Conservation (phyloP, 208 protist species). For the Crithidia bombi region DNA sequence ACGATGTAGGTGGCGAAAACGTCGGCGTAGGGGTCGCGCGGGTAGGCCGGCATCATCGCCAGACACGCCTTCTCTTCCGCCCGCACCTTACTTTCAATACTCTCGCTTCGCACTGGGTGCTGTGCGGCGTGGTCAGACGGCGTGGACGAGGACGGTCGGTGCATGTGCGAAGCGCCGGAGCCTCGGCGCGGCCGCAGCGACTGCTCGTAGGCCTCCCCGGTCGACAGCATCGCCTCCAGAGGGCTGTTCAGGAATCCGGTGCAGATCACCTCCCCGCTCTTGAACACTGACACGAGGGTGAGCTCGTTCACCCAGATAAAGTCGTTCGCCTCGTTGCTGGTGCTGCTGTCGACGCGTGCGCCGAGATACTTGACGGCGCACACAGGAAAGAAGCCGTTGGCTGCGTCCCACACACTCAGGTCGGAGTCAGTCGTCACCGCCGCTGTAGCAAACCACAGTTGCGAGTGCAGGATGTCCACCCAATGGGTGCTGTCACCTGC, state of each 20-base stretch:
- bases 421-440: conserved; percentile 60
- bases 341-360: conserved; percentile 14
- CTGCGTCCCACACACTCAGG: conserved; percentile 80
- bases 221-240: conserved; percentile 29
- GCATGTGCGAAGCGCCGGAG: neutral
- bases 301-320: conserved; percentile 84
- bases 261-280: conserved; percentile 65
- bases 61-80: conserved; percentile 26
- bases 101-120: too few relatives aligned
- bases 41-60: conserved; percentile 24
- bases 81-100: conserved; percentile 8
- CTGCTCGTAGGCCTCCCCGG: conserved; percentile 5
- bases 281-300: conserved; percentile 73
- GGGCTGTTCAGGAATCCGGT: conserved; percentile 60
- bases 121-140: conserved; percentile 23
- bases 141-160: conserved; percentile 5
- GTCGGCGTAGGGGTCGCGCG: conserved; percentile 37
- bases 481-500: conserved; percentile 12
- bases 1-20: conserved; percentile 67
- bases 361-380: conserved; percentile 43
- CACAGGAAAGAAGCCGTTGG: conserved; percentile 68
- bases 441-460: conserved; percentile 83
- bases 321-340: conserved; percentile 53
- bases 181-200: neutral
- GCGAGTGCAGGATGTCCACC: conserved; percentile 54